Evolutionary conservation across 495 filamentous ascomycete genomes (phyloP).

Genomic region (Tetracladium setigerum): DNA sequence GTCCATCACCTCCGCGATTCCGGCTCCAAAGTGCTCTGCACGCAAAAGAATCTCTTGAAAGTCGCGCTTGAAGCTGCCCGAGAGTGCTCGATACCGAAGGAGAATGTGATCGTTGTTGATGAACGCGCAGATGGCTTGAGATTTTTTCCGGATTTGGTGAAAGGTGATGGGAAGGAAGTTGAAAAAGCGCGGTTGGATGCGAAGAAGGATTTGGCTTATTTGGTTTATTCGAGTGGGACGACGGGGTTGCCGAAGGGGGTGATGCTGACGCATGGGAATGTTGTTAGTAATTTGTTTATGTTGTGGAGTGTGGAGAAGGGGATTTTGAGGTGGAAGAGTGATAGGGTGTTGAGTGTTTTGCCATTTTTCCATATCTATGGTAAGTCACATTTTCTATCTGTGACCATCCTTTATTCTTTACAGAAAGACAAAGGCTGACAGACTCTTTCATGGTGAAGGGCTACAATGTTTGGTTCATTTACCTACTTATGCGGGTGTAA

Average conservation of each 20-base stretch:
- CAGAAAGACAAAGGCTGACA: constrained; percentile 10
- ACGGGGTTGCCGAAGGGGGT: constrained; percentile 83
- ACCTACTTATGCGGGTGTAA: constrained; percentile 56
- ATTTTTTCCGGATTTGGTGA: constrained; percentile 23
- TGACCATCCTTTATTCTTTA: constrained; percentile 30
- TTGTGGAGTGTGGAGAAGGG: constrained; percentile 32
- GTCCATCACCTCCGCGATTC: constrained; percentile 69
- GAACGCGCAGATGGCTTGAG: constrained; percentile 25
- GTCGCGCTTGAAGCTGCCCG: constrained; percentile 61
- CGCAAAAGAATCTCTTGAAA: constrained; percentile 44
- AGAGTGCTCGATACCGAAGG: constrained; percentile 51
- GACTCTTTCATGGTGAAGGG: not conserved
- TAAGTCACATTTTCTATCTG: constrained; percentile 28
- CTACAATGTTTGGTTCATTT: constrained; percentile 51
- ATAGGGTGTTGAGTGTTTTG: constrained; percentile 46
- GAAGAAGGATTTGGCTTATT: constrained; percentile 36
- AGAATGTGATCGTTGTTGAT: constrained; percentile 41
- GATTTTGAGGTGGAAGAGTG: constrained; percentile 16
- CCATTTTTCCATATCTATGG: constrained; percentile 69
- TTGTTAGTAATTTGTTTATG: constrained; percentile 59
- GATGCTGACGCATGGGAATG: constrained; percentile 66
- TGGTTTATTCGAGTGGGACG: constrained; percentile 63
- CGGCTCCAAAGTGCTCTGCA: constrained; percentile 56
- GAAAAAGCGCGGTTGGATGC: constrained; percentile 23
- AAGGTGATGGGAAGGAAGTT: not conserved